Conservation (phyloP, 495 filamentous ascomycete genomes). For the Annulohypoxylon nitens region DNA sequence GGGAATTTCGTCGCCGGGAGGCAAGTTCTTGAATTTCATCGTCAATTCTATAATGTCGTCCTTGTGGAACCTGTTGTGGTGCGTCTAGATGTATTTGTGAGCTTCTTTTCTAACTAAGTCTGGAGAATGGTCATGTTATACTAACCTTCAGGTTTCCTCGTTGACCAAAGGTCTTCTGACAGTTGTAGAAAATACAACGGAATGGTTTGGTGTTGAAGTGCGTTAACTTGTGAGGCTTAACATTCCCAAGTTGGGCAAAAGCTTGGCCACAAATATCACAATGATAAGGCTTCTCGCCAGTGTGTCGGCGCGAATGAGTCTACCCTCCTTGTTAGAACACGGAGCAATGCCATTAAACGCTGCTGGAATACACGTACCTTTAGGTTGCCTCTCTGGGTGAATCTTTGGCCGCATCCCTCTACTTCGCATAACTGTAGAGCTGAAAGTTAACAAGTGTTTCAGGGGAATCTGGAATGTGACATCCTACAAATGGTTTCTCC, state of each 20-base stretch:
- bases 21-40: constrained; percentile 75
- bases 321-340: constrained; percentile 51
- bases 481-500: constrained; percentile 87
- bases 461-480: not conserved
- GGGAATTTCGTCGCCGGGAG: constrained; percentile 71
- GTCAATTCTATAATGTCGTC: constrained; percentile 79
- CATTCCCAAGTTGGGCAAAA: constrained; percentile 88
- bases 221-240: constrained; percentile 87
- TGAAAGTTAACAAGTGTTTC: not conserved
- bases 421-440: constrained; percentile 75
- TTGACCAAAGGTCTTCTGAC: constrained; percentile 87
- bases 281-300: constrained; percentile 85
- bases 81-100: constrained; percentile 69
- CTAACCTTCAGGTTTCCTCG: constrained; percentile 89
- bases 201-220: constrained; percentile 84
- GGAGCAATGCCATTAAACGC: not conserved
- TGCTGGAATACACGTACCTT: constrained; percentile 68
- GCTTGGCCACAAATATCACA: constrained; percentile 85
- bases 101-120: constrained; percentile 1
- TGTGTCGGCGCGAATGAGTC: constrained; percentile 87
- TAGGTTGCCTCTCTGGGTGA: constrained; percentile 90
- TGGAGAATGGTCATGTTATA: not conserved
- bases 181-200: constrained; percentile 82
- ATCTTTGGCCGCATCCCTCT: constrained; percentile 80
- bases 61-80: constrained; percentile 93